Conservation (phyloP, 2,329 filamentous ascomycete species). For the Colletotrichum sp. region DNA sequence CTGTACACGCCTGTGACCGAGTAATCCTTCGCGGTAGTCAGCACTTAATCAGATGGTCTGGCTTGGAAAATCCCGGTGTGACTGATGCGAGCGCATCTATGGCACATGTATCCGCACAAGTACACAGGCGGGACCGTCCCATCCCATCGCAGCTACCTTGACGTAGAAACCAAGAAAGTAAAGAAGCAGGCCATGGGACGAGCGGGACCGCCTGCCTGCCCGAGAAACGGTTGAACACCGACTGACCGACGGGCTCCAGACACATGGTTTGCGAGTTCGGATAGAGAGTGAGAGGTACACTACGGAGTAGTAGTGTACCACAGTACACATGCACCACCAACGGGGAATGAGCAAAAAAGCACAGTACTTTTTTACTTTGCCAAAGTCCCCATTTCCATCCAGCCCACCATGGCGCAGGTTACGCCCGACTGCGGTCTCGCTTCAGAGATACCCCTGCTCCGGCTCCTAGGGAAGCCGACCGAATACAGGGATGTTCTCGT, state of each 20-base stretch:
- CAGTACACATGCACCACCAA: not conserved
- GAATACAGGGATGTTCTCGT: not conserved
- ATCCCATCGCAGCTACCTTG: not conserved
- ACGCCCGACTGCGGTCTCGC: constrained; percentile 9
- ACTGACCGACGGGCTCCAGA: not conserved
- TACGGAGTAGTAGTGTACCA: not conserved
- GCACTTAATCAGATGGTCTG: not conserved
- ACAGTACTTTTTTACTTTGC: not conserved
- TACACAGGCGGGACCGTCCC: not conserved
- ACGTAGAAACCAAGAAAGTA: not conserved
- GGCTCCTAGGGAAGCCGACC: not conserved
- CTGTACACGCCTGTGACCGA: not conserved
- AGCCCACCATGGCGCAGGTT: constrained; percentile 3
- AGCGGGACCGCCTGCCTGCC: not conserved
- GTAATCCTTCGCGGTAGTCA: not conserved
- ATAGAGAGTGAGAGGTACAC: not conserved
- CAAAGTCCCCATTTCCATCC: not conserved
- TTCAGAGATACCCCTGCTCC: constrained; percentile 4
- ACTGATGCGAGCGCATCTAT: not conserved
- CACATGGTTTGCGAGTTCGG: not conserved
- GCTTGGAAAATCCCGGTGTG: not conserved
- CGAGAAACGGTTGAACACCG: not conserved
- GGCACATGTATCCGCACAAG: not conserved
- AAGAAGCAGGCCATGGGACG: not conserved
- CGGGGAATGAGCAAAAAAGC: not conserved